Base-by-base conservation (phyloP, 164 flowering plant species). In the Aristolochia fimbriata region DNA sequence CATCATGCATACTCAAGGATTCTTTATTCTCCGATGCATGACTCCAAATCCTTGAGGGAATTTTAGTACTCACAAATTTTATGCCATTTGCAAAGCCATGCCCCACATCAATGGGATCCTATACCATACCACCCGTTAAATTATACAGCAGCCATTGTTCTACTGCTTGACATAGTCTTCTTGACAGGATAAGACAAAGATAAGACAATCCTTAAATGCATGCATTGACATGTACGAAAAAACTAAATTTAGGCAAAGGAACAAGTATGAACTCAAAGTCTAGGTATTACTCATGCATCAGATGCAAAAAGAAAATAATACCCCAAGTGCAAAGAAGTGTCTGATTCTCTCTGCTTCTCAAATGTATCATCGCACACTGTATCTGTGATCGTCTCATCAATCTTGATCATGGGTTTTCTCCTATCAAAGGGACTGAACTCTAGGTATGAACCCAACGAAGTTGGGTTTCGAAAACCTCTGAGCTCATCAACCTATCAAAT, bases 281-380 rank as follows among this genome's bases (percentile, higher is more conserved):
- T 31, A 31, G 43, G 43, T 37, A 37, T 37, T 10, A 37, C 14
- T 14, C 30, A 23, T 22, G 23, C 27, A 52, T 52, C 17, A 15
- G 4, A 56, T 3, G 3, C 21, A 30, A 23, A 15, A 58, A 62
- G 55, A 65, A 20, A 49, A 50, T 43, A 23, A 51, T 84, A 86
- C 96, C 91, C 88, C 57, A 86, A 79, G 53, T 83, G 82, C 74
- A 89, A 74, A 52, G 89, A 77, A 27, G 86, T 85, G 64, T 83
- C 91, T 27, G 93, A 87, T 65, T 79, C 84, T 52, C 60, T 83
- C 30, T 57, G 65, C 57, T 71, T 78, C 25, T 78, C 88, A 30
- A 60, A 15, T 19, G 59, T 57, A 62, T 66, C 68, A 55, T 82
- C 66, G 56, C 74, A 58, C 61, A 57, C 70, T 33, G 20, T 43